Evolutionary conservation across 2,329 filamentous ascomycete species (phyloP).

Genomic region (Colletotrichum caudatum): DNA sequence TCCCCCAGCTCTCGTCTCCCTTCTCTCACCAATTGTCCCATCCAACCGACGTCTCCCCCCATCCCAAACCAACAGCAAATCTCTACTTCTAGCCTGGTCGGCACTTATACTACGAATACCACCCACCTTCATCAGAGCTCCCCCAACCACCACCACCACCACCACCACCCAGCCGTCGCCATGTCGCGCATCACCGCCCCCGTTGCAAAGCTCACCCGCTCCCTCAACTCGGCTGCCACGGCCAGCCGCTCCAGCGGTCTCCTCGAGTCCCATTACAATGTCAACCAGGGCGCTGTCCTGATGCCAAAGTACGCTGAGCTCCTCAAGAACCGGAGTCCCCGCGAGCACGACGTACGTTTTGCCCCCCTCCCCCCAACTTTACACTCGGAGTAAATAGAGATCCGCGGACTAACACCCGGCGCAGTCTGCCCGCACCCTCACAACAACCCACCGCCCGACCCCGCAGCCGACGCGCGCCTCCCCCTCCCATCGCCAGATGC

Average conservation of each 20-base stretch:
- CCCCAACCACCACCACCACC: neutral
- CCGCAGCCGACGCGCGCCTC: constrained; percentile 55
- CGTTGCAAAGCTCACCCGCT: constrained; percentile 62
- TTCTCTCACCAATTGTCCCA: neutral
- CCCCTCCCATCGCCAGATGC: constrained; percentile 66
- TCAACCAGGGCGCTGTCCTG: constrained; percentile 53
- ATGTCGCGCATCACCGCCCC: constrained; percentile 66
- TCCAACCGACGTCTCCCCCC: neutral
- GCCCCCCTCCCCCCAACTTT: neutral
- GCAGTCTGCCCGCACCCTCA: constrained; percentile 56
- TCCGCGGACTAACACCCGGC: constrained; percentile 40
- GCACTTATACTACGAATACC: constrained; percentile 8
- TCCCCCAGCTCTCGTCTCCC: neutral
- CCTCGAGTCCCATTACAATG: constrained; percentile 48
- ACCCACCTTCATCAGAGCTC: constrained; percentile 26
- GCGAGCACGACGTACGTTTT: constrained; percentile 57
- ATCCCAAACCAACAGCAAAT: neutral
- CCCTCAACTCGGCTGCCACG: constrained; percentile 58
- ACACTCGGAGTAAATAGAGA: neutral
- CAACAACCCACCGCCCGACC: constrained; percentile 62
- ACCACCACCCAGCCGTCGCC: constrained; percentile 23
- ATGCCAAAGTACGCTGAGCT: constrained; percentile 64
- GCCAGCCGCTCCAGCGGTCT: constrained; percentile 49
- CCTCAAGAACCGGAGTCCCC: constrained; percentile 51
- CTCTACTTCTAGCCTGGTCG: constrained; percentile 15